phyloP scores from a whole-genome alignment of 805 yeast genomes.

The Saccharomycopsis sp. region DNA sequence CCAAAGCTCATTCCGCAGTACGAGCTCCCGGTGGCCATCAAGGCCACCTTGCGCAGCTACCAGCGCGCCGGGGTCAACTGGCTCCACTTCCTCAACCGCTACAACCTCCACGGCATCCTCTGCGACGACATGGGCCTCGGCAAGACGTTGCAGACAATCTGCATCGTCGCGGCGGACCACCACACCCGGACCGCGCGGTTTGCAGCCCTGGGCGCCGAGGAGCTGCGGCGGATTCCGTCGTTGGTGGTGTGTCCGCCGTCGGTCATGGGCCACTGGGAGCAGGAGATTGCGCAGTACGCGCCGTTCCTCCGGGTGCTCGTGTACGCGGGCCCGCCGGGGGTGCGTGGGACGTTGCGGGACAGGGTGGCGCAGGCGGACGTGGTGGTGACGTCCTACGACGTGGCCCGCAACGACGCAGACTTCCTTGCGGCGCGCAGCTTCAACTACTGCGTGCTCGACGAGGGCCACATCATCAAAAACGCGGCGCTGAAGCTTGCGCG shows the following conservation, averaged over 20 bases:
- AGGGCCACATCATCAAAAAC: conserved; percentile 96
- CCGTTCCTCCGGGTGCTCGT: conserved; percentile 78
- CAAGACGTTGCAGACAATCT: conserved; percentile 92
- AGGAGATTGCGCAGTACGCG: conserved; percentile 83
- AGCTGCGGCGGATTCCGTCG: conserved; percentile 62
- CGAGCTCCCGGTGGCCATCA: conserved; percentile 81
- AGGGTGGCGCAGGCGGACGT: conserved; percentile 61
- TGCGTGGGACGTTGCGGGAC: conserved; percentile 50
- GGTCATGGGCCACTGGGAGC: conserved; percentile 98
- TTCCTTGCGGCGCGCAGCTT: conserved; percentile 54
- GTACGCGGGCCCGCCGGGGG: conserved; percentile 89
- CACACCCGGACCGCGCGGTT: conserved; percentile 72
- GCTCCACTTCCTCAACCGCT: conserved; percentile 91
- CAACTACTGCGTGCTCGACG: conserved; percentile 94
- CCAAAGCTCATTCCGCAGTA: conserved; percentile 85
- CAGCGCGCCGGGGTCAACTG: conserved; percentile 99
- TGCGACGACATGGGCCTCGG: conserved; percentile 99
- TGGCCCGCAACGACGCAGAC: conserved; percentile 84
- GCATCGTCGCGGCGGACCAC: conserved; percentile 95
- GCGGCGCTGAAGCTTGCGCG: conserved; percentile 81
- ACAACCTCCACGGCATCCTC: conserved; percentile 91
- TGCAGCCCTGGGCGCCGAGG: conserved; percentile 42
- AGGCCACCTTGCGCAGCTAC: conserved; percentile 87
- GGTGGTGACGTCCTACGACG: conserved; percentile 92
- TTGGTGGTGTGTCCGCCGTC: conserved; percentile 95